phyloP scores from a whole-genome alignment of 305 asterid genomes.

The Rubia tinctorum region DNA sequence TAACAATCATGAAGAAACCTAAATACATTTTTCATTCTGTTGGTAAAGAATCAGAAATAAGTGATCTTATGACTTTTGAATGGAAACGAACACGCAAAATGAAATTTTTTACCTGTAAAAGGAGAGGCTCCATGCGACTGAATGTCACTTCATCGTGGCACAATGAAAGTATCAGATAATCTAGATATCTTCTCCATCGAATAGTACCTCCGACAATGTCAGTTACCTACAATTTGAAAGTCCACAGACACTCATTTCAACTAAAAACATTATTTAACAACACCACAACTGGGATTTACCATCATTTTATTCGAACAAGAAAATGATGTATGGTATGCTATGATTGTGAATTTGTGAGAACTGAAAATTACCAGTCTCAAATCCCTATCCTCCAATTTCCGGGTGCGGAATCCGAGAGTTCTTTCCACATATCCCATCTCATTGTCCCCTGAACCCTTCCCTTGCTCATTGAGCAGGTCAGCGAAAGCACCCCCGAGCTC shows the following conservation, averaged over 20 bases:
- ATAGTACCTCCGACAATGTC: slow-evolving; percentile 94
- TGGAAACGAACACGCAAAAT: slow-evolving; percentile 10
- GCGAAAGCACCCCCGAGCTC: slow-evolving; percentile 92
- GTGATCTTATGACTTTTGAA: not conserved
- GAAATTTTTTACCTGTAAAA: slow-evolving; percentile 54
- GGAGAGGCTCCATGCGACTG: slow-evolving; percentile 87
- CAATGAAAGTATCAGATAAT: slow-evolving; percentile 81
- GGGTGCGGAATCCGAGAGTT: slow-evolving; percentile 86
- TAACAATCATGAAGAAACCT: not conserved
- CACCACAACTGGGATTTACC: not conserved
- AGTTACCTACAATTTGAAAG: slow-evolving; percentile 54
- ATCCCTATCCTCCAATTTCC: slow-evolving; percentile 82
- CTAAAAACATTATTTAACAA: not conserved
- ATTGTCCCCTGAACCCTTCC: slow-evolving; percentile 85
- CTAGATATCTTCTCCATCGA: slow-evolving; percentile 97
- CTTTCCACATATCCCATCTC: slow-evolving; percentile 96
- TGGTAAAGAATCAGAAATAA: not conserved
- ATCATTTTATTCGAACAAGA: not conserved
- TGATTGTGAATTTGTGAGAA: not conserved
- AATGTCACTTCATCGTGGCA: slow-evolving; percentile 65
- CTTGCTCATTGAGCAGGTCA: slow-evolving; percentile 89
- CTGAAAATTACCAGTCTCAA: slow-evolving; percentile 64
- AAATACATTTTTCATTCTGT: not conserved
- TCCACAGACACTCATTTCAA: slow-evolving; percentile 12
- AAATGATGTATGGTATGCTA: not conserved